phyloP scores from a whole-genome alignment of 2,329 filamentous ascomycete species.

The Paraphoma chrysanthemicola region DNA sequence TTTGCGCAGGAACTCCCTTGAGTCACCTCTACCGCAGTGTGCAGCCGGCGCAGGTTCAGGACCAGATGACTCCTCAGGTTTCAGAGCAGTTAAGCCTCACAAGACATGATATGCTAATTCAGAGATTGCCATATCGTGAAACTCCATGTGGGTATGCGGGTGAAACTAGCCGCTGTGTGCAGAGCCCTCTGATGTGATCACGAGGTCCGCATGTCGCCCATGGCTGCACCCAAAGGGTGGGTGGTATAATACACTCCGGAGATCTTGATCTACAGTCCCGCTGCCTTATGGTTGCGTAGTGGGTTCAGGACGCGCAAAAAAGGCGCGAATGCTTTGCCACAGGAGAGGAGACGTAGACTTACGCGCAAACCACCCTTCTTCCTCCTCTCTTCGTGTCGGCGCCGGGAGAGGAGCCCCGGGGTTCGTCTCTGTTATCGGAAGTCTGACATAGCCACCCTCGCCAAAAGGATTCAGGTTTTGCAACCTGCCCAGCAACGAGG shows the following conservation, averaged over 20 bases:
- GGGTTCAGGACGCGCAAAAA: constrained; percentile 8
- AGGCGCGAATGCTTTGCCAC: constrained; percentile 22
- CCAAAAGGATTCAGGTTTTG: constrained; percentile 89
- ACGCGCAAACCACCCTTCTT: constrained; percentile 95
- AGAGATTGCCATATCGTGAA: constrained; percentile 27
- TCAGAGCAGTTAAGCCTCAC: constrained; percentile 11
- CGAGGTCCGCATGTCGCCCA: constrained; percentile 24
- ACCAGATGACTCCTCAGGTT: constrained; percentile 35
- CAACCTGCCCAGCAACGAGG: constrained; percentile 79
- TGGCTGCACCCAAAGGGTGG: constrained; percentile 12
- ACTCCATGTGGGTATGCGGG: constrained; percentile 21
- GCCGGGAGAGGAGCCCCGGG: constrained; percentile 87
- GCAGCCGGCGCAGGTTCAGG: constrained; percentile 33
- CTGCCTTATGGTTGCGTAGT: constrained; percentile 8
- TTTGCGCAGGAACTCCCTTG: constrained; percentile 53
- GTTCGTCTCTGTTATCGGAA: constrained; percentile 79
- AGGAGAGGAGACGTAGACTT: constrained; percentile 60
- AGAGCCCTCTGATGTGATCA: constrained; percentile 35
- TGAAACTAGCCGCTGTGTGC: constrained; percentile 31
- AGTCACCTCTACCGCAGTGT: constrained; percentile 34
- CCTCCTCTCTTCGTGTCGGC: constrained; percentile 84
- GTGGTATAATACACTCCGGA: constrained; percentile 10
- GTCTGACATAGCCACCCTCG: constrained; percentile 83
- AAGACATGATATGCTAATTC: constrained; percentile 20
- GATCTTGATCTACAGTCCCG: constrained; percentile 17